phyloP scores from a whole-genome alignment of 108 stramenopile species.

The Pseudonitzschia delicatissima region DNA sequence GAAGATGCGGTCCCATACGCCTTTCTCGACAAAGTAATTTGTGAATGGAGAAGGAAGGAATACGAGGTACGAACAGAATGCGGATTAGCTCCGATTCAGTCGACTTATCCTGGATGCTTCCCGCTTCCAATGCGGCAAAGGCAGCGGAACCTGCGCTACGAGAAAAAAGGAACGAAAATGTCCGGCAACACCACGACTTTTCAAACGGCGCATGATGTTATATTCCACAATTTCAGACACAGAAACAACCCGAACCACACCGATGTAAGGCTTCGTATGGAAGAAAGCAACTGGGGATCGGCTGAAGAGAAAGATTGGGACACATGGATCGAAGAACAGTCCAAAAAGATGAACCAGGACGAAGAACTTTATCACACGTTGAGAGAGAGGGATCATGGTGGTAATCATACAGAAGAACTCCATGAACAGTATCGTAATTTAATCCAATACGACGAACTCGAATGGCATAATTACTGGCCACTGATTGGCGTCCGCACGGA shows the following conservation, averaged over 20 bases:
- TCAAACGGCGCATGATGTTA: constrained; percentile 13
- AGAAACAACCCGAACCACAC: constrained; percentile 1
- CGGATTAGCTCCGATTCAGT: constrained; percentile 33
- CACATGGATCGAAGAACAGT: constrained; percentile 5
- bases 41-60: constrained; percentile 44
- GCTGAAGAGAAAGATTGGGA: constrained; percentile 24
- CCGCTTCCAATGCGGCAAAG: neutral
- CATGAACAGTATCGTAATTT: constrained; percentile 13
- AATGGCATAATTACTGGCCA: constrained; percentile 30
- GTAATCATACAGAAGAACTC: constrained; percentile 7
- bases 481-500: constrained; percentile 25
- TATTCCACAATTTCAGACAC: constrained; percentile 9
- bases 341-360: constrained; percentile 2
- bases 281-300: constrained; percentile 12
- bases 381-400: constrained; percentile 2
- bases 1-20: constrained; percentile 21
- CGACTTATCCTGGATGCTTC: constrained; percentile 32
- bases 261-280: constrained; percentile 12
- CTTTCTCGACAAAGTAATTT: constrained; percentile 51
- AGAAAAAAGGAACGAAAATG: neutral
- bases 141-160: constrained; percentile 1
- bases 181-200: neutral
- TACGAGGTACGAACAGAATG: constrained; percentile 38
- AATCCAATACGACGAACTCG: constrained; percentile 20
- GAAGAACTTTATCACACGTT: constrained; percentile 10